Base-by-base conservation (phyloP, 202 grass and related monocot species). In the Brachypodium distachyon region DNA sequence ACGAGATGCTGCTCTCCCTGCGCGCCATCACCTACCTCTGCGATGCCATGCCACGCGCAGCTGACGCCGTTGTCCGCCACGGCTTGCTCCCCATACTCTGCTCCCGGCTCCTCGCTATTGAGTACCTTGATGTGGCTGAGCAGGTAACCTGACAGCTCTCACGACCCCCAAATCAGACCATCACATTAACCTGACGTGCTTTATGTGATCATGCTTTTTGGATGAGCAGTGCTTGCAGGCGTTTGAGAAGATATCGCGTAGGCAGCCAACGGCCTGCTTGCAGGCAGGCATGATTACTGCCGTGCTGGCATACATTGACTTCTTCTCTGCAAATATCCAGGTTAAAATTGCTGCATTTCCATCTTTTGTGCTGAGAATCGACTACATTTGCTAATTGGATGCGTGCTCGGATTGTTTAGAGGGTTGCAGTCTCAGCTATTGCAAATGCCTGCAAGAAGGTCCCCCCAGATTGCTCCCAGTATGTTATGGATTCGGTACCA, bases 21-120 rank as follows among this genome's bases (percentile, higher is more conserved):
- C 87, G 96, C 74, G 91, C 96, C 18, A 79, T 99, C 53, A 95
- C 91, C 9, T 99, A 99, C 85, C 82, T 95, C 65, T 99, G 91
- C 28, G 96, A 99, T 33, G 80, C 87, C 64, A 95, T 99, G 87
- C 96, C 96, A 5, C 87, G 91, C 59, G 82, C 89, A 14, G 70
- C 83, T 1, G 89, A 95, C 25, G 79, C 87, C 16, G 71, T 99
- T 13, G 85, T 90, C 37, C 83, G 83, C 26, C 91, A 95, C 26
- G 96, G 91, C 67, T 77, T 90, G 17, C 59, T 99, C 37, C 91
- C 96, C 26, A 61, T 95, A 41, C 90, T 99, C 59, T 90, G 91
- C 54, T 89, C 80, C n/a, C 74, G 73, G 7, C 84, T 98, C 47
- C 82, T 90, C 63, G 53, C 81, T 1, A 95, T 98, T 56, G 91